Percentiles rank a stretch among this genome's conserved stretches.
These are phyloP conservation scores for Starmerella asiatica DNA, from an alignment of 805 yeast species.

Conservation along the genomic window DNA sequence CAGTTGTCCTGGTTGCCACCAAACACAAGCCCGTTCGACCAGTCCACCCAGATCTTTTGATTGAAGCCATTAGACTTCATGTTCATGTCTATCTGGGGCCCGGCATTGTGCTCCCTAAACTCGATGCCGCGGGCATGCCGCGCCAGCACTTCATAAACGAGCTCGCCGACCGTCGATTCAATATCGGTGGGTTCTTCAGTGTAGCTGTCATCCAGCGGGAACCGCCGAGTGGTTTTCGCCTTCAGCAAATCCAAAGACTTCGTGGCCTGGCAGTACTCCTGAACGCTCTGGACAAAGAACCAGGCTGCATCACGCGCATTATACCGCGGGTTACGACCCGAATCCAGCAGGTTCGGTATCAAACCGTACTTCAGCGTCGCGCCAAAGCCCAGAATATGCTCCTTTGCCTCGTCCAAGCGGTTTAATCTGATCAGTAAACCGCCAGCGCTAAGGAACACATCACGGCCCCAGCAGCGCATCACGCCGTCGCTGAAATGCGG, in stretches of 20 bases:
- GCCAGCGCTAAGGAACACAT: conserved; percentile 74
- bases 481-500: conserved; percentile 86
- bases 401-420: conserved; percentile 62
- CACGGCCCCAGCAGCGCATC: conserved; percentile 99
- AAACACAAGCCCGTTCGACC: conserved; percentile 74
- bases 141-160: conserved; percentile 66
- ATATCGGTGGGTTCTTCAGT: conserved; percentile 61
- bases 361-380: conserved; percentile 87
- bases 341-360: conserved; percentile 83
- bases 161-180: conserved; percentile 55
- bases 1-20: conserved; percentile 91
- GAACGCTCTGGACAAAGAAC: conserved; percentile 83
- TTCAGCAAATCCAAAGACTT: conserved; percentile 51
- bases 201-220: conserved; percentile 77
- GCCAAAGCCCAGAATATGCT: conserved; percentile 76
- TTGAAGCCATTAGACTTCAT: conserved; percentile 90
- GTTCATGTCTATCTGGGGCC: conserved; percentile 72
- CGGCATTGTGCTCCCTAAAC: conserved; percentile 92
- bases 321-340: conserved; percentile 86
- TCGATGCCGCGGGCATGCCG: conserved; percentile 82
- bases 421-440: conserved; percentile 72
- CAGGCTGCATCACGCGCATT: conserved; percentile 96
- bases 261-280: conserved; percentile 56
- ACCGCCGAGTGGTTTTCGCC: conserved; percentile 64
- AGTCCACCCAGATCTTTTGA: conserved; percentile 66